phyloP scores from a whole-genome alignment of 192 early-diverging fungal genomes.

The Umbelopsis isabellina region DNA sequence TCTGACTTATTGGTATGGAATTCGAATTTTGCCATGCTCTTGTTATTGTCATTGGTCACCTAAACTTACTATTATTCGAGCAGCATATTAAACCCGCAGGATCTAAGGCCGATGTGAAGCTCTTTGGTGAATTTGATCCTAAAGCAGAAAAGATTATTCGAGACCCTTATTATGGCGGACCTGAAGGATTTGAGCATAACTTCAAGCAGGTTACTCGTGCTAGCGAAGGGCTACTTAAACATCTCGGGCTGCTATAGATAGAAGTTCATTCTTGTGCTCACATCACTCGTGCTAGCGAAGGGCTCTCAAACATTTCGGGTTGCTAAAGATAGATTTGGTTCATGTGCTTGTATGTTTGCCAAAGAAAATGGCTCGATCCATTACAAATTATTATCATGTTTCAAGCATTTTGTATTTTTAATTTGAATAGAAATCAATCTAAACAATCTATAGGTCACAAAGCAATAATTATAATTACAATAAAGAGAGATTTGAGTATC shows the following conservation, averaged over 20 bases:
- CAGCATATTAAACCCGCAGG: slow-evolving; percentile 29
- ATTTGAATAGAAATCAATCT: too few relatives aligned
- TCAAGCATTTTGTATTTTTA: too few relatives aligned
- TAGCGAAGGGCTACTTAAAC: slow-evolving; percentile 69
- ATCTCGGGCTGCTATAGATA: slow-evolving; percentile 36
- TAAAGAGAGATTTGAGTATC: not conserved
- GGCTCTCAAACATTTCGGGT: too few relatives aligned
- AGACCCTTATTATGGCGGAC: slow-evolving; percentile 77
- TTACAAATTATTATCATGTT: too few relatives aligned
- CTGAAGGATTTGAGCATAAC: slow-evolving; percentile 76
- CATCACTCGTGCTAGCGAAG: too few relatives aligned
- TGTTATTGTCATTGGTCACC: too few relatives aligned
- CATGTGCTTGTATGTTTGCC: too few relatives aligned
- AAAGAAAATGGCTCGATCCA: too few relatives aligned
- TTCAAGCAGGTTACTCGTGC: slow-evolving; percentile 74
- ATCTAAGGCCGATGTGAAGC: slow-evolving; percentile 48
- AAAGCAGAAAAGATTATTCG: slow-evolving; percentile 71
- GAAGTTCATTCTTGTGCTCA: too few relatives aligned
- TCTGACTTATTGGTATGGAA: slow-evolving; percentile 51
- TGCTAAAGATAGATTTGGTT: too few relatives aligned
- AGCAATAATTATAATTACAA: slow-evolving; percentile 18
- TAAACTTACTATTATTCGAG: not conserved
- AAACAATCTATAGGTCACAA: too few relatives aligned
- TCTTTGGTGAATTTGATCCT: slow-evolving; percentile 84
- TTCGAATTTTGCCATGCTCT: not conserved